Base-by-base conservation (phyloP, 108 stramenopile genomes). In the Nannochloropsis salina region DNA sequence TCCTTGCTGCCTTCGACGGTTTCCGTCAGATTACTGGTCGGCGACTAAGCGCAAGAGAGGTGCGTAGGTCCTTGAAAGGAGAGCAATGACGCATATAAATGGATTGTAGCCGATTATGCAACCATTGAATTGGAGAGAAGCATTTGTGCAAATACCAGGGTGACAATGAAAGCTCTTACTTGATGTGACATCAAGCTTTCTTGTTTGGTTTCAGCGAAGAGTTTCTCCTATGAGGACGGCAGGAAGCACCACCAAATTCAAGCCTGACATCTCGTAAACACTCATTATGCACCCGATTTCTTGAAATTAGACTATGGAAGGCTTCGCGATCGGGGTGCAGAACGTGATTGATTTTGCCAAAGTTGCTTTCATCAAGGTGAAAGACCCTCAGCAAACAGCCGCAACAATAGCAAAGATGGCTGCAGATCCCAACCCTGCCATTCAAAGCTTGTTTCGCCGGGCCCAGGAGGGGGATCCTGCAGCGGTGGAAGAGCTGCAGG, bases 341-440 rank as follows among this genome's bases (percentile, higher is more conserved):
- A 74, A 74, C 6, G n/a, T 74, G 4, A 15, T 74, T n/a, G n/a
- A 15, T n/a, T 74, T 74, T n/a, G 61, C 61, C 61, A 74, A 74
- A 74, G 61, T n/a, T 4, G 61, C 61, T n/a, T 74, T 74, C 6
- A n/a, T 74, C 61, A 74, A 74, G n/a, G n/a, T 74, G 20, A 74
- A 74, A 6, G 61, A 74, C n/a, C 61, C 61, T 3, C 61, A 74
- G n/a, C 61, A 74, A 74, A 74, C 61, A 4, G 61, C n/a, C n/a
- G 8, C 4, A 15, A 74, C 61, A 15, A 74, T 74, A 15, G 61
- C 61, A 74, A 74, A 74, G 61, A 74, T 74, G 61, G 61, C 61
- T n/a, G 61, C 61, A n/a, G 61, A 74, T 74, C 61, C 61, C 61
- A 74, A 74, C 61, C 61, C 61, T 74, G 61, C 61, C 61, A 74